Evolutionary conservation across 805 yeast species (phyloP).

Genomic region (Ogataea minuta): DNA sequence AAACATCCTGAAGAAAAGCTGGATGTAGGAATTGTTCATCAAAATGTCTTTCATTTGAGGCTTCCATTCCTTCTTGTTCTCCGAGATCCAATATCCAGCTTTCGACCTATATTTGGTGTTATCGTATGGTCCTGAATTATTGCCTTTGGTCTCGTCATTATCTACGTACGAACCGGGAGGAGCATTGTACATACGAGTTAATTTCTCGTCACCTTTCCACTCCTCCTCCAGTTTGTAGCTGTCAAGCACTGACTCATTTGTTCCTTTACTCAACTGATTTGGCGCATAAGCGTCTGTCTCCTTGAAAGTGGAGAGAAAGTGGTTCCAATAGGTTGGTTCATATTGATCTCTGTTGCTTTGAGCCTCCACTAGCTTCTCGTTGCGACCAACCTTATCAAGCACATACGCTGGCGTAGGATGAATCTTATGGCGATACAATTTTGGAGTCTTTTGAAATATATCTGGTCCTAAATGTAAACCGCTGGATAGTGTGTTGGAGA

Average conservation of each 20-base stretch:
- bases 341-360: neutral
- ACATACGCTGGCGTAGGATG: slow-evolving; percentile 63
- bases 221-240: slow-evolving; percentile 39
- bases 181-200: slow-evolving; percentile 50
- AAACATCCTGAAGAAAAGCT: slow-evolving; percentile 66
- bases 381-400: slow-evolving; percentile 40
- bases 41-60: slow-evolving; percentile 60
- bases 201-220: slow-evolving; percentile 73
- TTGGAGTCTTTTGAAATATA: slow-evolving; percentile 14
- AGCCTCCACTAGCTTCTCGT: slow-evolving; percentile 14
- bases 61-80: slow-evolving; percentile 59
- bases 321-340: slow-evolving; percentile 7
- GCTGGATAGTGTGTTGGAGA: slow-evolving; percentile 13
- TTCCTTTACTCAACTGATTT: slow-evolving; percentile 37
- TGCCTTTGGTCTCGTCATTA: slow-evolving; percentile 19
- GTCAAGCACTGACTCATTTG: slow-evolving; percentile 18
- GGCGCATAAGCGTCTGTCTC: slow-evolving; percentile 51
- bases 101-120: slow-evolving; percentile 46
- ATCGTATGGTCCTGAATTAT: slow-evolving; percentile 21
- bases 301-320: slow-evolving; percentile 8
- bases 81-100: slow-evolving; percentile 67
- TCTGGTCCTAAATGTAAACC: slow-evolving; percentile 14
- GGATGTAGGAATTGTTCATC: slow-evolving; percentile 76
- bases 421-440: slow-evolving; percentile 22
- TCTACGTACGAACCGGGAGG: slow-evolving; percentile 19